Evolutionary conservation across 805 yeast species (phyloP), one percentile per base, ranked within the genome.

Genomic region (Candida oleophila): DNA sequence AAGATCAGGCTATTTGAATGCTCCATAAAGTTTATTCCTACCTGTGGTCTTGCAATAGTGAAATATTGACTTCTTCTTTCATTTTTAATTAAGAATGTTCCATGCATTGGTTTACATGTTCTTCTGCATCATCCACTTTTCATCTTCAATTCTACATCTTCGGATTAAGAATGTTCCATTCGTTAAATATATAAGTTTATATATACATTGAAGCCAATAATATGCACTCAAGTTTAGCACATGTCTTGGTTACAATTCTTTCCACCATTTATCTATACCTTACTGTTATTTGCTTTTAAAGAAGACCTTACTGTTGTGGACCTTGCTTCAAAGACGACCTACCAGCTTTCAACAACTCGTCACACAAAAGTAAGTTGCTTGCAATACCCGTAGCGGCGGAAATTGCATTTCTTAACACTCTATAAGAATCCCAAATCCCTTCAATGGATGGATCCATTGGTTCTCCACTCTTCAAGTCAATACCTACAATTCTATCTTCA

Each of bases 311-410:
- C 36, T 41, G 34, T 21, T 41, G 42, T n/a, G 32, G 63, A 38
- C 80, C 81, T 47, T 83, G 82, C 68, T 91, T 89, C 71, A 90
- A 76, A 9, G 96, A 87, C 12, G 96, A 89, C 57, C 96, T 82
- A 42, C 99, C 99, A 2, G 99, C 99, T 72, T 92, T 90, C 61
- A 94, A 78, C 54, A 94, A 77, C 71, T 94, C 99, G 71, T 94
- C 99, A 74, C 99, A 94, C 52, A 94, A 76, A 54, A 94, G 77
- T 59, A 94, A 73, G 64, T 94, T 94, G 52, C 94, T 84, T 1
- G 99, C 92, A 59, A 94, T 94, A 45, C 97, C 96, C 1, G 95
- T 86, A 34, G 98, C 96, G 40, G 96, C 84, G 43, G 90, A 82
- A 45, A 94, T 75, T 8, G 96, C 96, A 65, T 94, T 94, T 72